Evolutionary conservation across 2,329 filamentous ascomycete species (phyloP).

Genomic region (Exophiala spinifera): DNA sequence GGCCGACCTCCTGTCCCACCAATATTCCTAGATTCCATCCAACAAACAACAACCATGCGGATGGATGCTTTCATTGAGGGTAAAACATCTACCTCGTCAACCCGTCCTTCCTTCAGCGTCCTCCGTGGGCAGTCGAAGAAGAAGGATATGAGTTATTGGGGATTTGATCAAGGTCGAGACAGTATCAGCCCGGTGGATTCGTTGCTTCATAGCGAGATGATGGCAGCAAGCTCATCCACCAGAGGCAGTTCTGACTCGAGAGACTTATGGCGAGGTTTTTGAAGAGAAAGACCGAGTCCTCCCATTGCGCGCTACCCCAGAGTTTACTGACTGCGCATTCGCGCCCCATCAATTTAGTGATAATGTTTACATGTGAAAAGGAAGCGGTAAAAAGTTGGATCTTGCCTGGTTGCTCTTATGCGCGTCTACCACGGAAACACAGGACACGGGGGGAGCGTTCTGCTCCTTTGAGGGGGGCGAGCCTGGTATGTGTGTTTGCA

Average conservation of each 20-base stretch:
- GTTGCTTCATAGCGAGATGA: slow-evolving; percentile 26
- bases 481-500: background rate
- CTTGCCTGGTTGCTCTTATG: background rate
- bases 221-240: slow-evolving; percentile 24
- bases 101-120: slow-evolving; percentile 27
- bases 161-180: slow-evolving; percentile 22
- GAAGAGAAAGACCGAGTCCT: background rate
- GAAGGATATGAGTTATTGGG: slow-evolving; percentile 33
- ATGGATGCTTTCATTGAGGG: slow-evolving; percentile 92
- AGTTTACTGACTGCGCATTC: no score
- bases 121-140: slow-evolving; percentile 22
- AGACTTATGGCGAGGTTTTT: slow-evolving; percentile 25
- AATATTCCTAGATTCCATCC: slow-evolving; percentile 25
- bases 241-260: slow-evolving; percentile 21
- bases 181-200: slow-evolving; percentile 25
- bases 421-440: background rate
- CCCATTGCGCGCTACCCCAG: no score
- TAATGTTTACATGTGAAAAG: slow-evolving; percentile 17
- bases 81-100: slow-evolving; percentile 22
- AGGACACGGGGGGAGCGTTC: background rate
- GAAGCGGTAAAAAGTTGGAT: slow-evolving; percentile 6
- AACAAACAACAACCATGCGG: slow-evolving; percentile 61
- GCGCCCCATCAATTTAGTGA: slow-evolving; percentile 5
- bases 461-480: background rate
- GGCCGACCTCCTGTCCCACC: slow-evolving; percentile 68